Percentiles rank a stretch among this genome's conserved stretches.
phyloP scores from a whole-genome alignment of 805 yeast genomes.

The Spathaspora passalidarum region DNA sequence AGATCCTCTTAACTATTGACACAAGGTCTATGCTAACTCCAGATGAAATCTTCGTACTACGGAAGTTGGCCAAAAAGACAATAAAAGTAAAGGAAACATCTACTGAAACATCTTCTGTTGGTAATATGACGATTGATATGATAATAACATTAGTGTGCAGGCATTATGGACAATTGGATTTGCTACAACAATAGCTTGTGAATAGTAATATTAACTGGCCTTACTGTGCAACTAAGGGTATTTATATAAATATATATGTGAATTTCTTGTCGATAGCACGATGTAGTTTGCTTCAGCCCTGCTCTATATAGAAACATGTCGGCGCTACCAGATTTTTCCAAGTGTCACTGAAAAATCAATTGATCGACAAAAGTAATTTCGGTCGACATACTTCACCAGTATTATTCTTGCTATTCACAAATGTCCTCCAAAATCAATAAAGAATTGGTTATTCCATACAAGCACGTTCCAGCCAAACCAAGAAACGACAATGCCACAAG shows the following conservation, averaged over 20 bases:
- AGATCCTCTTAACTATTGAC: constrained; percentile 33
- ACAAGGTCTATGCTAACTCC: constrained; percentile 22
- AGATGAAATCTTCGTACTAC: constrained; percentile 29
- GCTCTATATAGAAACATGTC: background rate
- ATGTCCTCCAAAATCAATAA: constrained; percentile 22
- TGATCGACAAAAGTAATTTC: background rate
- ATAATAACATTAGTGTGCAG: constrained; percentile 28
- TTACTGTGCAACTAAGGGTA: too few relatives aligned
- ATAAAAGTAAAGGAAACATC: constrained; percentile 16
- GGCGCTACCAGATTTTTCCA: background rate
- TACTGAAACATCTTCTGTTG: constrained; percentile 8
- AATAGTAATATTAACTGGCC: too few relatives aligned
- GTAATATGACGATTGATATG: constrained; percentile 23
- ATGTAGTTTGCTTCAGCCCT: background rate
- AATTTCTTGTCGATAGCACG: too few relatives aligned
- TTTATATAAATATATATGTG: too few relatives aligned
- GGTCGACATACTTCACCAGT: background rate
- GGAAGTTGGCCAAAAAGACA: constrained; percentile 40
- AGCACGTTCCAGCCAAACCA: constrained; percentile 47
- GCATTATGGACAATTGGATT: constrained; percentile 36
- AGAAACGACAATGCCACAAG: constrained; percentile 41
- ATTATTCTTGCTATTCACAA: background rate
- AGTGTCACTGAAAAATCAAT: background rate
- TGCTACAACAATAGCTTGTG: too few relatives aligned
- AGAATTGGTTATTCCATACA: constrained; percentile 37